These are phyloP conservation scores for Hypoxylon sp. DNA, from an alignment of 2,329 filamentous ascomycete genomes.

Conservation along the genomic window DNA sequence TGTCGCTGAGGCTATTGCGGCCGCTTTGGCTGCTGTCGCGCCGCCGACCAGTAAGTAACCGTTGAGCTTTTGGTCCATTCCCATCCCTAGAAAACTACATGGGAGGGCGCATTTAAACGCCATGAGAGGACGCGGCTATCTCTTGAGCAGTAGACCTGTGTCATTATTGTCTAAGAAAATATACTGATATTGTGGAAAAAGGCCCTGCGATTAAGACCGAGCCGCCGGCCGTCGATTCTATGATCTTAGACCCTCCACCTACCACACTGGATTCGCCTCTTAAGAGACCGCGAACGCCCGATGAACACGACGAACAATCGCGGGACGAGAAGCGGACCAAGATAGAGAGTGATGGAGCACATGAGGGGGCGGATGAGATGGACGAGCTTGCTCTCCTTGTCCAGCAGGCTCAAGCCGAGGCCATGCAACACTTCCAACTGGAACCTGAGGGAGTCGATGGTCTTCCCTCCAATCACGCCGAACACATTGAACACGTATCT, in stretches of 20 bases:
- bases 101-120: neutral
- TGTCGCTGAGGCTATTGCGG: slow-evolving; percentile 50
- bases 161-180: neutral
- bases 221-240: slow-evolving; percentile 42
- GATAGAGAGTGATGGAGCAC: slow-evolving; percentile 42
- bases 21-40: slow-evolving; percentile 47
- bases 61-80: slow-evolving; percentile 3
- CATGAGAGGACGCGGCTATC: neutral
- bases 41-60: slow-evolving; percentile 37
- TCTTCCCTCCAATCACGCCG: slow-evolving; percentile 31
- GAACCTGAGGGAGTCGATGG: slow-evolving; percentile 40
- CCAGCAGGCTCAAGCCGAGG: slow-evolving; percentile 49
- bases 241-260: slow-evolving; percentile 44
- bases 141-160: neutral
- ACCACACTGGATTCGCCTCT: slow-evolving; percentile 41
- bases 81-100: neutral
- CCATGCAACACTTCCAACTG: slow-evolving; percentile 47
- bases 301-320: slow-evolving; percentile 35
- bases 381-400: slow-evolving; percentile 49
- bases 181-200: slow-evolving; percentile 35
- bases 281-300: slow-evolving; percentile 48
- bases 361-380: slow-evolving; percentile 40
- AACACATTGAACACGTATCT: slow-evolving; percentile 19
- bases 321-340: slow-evolving; percentile 51
- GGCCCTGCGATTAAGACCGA: slow-evolving; percentile 51